Evolutionary conservation across 345 rosid genomes (phyloP).

Genomic region (Aquilaria malaccensis): DNA sequence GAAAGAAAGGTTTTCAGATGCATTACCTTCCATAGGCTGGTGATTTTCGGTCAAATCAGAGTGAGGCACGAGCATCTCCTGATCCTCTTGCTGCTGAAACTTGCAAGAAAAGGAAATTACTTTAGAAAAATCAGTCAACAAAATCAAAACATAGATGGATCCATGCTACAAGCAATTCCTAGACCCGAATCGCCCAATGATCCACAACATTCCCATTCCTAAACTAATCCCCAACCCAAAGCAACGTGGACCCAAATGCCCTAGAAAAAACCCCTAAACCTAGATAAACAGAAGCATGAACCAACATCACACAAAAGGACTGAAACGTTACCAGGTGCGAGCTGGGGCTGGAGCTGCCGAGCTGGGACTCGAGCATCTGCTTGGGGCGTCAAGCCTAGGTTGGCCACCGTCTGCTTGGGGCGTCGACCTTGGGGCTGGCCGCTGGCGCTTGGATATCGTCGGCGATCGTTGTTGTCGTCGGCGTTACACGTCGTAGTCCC

Average conservation of each 20-base stretch:
- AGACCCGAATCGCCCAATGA: slow-evolving; percentile 1
- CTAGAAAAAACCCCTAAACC: slow-evolving; percentile 5
- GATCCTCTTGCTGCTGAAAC: slow-evolving; percentile 73
- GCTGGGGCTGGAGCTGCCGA: too few relatives aligned
- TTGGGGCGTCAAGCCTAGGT: too few relatives aligned
- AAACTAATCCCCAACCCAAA: slow-evolving; percentile 5
- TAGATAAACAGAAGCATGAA: too few relatives aligned
- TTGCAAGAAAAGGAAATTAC: slow-evolving; percentile 6
- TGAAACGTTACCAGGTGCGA: too few relatives aligned
- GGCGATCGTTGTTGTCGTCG: too few relatives aligned
- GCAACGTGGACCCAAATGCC: slow-evolving; percentile 8
- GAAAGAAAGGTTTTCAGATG: background rate
- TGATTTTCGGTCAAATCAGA: slow-evolving; percentile 70
- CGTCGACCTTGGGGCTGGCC: too few relatives aligned
- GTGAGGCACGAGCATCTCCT: slow-evolving; percentile 89
- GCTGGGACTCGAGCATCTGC: too few relatives aligned
- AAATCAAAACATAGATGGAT: slow-evolving; percentile 21
- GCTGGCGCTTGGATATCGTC: too few relatives aligned
- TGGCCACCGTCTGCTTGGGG: too few relatives aligned
- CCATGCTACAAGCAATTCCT: slow-evolving; percentile 25
- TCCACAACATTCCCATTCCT: slow-evolving; percentile 10
- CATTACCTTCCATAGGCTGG: slow-evolving; percentile 42
- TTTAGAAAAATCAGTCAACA: slow-evolving; percentile 10
- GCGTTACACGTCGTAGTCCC: too few relatives aligned
- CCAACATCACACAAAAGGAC: too few relatives aligned